A percentile compares a stretch with the other conserved stretches of the same genome.
Evolutionary conservation across 2,329 filamentous ascomycete genomes (phyloP).

Genomic region (Coleophoma crateriformis): DNA sequence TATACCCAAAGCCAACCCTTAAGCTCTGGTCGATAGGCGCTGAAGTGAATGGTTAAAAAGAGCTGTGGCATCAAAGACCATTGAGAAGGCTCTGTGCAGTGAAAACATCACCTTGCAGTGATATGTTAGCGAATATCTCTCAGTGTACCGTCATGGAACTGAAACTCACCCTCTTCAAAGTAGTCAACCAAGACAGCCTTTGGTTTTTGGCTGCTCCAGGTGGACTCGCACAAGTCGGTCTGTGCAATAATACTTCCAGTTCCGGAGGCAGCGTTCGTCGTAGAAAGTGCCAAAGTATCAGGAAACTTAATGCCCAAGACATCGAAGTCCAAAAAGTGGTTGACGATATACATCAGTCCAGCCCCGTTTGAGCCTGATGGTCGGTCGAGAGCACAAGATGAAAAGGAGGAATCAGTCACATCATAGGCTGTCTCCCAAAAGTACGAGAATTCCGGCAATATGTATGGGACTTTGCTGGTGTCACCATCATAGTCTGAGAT

Average conservation of each 20-base stretch:
- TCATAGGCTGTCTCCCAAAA: conserved; percentile 72
- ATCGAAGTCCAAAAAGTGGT: conserved; percentile 56
- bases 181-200: conserved; percentile 54
- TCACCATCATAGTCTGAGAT: conserved; percentile 55
- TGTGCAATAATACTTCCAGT: conserved; percentile 47
- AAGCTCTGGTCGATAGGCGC: too few species aligned
- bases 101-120: too few species aligned
- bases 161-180: conserved; percentile 38
- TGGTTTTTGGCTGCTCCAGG: conserved; percentile 39
- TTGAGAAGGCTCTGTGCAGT: too few species aligned
- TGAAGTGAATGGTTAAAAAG: too few species aligned
- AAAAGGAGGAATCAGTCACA: conserved; percentile 47
- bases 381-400: conserved; percentile 60
- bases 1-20: too few species aligned
- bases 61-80: too few species aligned
- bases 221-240: conserved; percentile 36
- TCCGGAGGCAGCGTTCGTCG: conserved; percentile 41
- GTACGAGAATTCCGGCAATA: conserved; percentile 58
- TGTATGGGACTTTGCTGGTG: conserved; percentile 47
- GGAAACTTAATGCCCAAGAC: conserved; percentile 44
- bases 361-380: conserved; percentile 40
- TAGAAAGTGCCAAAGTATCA: conserved; percentile 37
- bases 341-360: conserved; percentile 52
- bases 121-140: too few species aligned
- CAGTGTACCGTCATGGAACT: not conserved